Evolutionary conservation across 1,139 yeast species (phyloP).

Genomic region (Casaregolazyma suthepensis): DNA sequence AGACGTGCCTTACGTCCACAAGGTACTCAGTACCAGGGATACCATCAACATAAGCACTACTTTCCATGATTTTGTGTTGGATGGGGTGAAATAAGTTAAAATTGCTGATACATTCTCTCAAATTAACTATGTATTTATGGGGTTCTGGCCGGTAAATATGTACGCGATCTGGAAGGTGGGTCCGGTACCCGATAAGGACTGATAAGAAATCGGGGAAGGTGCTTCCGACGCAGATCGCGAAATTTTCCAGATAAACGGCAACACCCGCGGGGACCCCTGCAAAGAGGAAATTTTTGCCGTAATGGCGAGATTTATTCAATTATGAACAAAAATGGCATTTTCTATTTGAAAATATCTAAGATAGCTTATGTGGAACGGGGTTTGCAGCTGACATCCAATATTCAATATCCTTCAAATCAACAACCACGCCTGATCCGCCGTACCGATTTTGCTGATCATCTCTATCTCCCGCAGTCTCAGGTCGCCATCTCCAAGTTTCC

Average conservation of each 20-base stretch:
- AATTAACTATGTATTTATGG: neutral
- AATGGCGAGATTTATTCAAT: neutral
- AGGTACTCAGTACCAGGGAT: slow-evolving; percentile 50
- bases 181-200: neutral
- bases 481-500: slow-evolving; percentile 22
- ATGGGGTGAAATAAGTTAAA: neutral
- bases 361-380: neutral
- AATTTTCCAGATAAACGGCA: neutral
- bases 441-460: slow-evolving; percentile 19
- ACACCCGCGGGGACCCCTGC: neutral
- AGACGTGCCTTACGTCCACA: slow-evolving; percentile 40
- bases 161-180: neutral
- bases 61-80: neutral
- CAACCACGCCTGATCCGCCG: slow-evolving; percentile 20
- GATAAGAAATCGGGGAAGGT: neutral
- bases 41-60: slow-evolving; percentile 19
- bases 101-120: neutral
- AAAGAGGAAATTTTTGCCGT: neutral
- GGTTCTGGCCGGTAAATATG: neutral
- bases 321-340: neutral
- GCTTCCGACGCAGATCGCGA: neutral
- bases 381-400: slow-evolving; percentile 14
- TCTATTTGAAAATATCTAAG: neutral
- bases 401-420: slow-evolving; percentile 17
- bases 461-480: slow-evolving; percentile 18